phyloP scores from a whole-genome alignment of 164 flowering plant species.

The Sextonia rubra region DNA sequence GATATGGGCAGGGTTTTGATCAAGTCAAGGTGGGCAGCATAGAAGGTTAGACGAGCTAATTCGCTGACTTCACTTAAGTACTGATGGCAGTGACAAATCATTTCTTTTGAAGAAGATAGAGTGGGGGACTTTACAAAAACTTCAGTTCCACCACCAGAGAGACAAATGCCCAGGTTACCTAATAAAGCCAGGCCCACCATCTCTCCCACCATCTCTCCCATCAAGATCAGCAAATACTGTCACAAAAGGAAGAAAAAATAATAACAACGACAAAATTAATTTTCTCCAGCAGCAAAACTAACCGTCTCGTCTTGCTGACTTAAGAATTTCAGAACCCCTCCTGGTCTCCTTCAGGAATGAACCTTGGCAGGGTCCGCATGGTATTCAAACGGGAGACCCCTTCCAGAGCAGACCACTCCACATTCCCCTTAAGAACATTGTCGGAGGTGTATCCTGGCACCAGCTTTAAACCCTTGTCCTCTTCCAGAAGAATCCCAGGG shows the following conservation, averaged over 20 bases:
- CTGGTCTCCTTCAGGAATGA: slow-evolving; percentile 41
- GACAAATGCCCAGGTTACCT: slow-evolving; percentile 40
- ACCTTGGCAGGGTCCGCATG: slow-evolving; percentile 74
- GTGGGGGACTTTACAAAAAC: not conserved
- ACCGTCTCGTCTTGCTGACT: slow-evolving; percentile 14
- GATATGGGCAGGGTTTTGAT: too few species aligned
- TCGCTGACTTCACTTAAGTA: too few species aligned
- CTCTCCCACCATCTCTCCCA: slow-evolving; percentile 37
- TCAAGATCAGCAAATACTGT: slow-evolving; percentile 17
- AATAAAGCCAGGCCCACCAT: slow-evolving; percentile 54
- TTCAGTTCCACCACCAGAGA: not conserved
- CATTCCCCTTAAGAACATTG: slow-evolving; percentile 15
- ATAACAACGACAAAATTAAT: slow-evolving; percentile 1
- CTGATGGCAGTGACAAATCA: too few species aligned
- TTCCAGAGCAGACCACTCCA: slow-evolving; percentile 84
- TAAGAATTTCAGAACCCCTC: slow-evolving; percentile 18
- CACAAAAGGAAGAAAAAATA: not conserved
- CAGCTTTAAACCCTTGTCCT: slow-evolving; percentile 6
- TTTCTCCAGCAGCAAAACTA: not conserved
- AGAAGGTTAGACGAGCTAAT: too few species aligned
- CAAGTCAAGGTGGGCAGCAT: too few species aligned
- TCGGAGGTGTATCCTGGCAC: slow-evolving; percentile 1
- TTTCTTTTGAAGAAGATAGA: not conserved
- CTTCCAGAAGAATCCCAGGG: slow-evolving; percentile 31
- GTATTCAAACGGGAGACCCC: slow-evolving; percentile 91